Percentiles rank a stretch among this genome's conserved stretches.
phyloP scores from a whole-genome alignment of 352 stramenopile genomes.

The Vaucheria bursata region DNA sequence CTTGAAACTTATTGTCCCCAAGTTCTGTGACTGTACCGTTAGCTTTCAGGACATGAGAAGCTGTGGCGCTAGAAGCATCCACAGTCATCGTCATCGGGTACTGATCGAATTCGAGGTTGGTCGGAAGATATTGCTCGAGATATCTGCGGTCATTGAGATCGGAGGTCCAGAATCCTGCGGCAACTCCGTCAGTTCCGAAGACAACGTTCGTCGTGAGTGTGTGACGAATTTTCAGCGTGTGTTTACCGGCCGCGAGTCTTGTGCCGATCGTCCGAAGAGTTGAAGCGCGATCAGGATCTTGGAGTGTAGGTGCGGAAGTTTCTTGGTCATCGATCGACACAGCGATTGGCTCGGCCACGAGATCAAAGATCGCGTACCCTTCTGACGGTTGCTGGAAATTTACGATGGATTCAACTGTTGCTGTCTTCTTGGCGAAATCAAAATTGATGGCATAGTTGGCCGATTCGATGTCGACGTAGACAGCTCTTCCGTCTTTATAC shows the following conservation, averaged over 20 bases:
- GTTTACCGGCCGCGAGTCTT: not conserved
- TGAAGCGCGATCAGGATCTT: not conserved
- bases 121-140: not conserved
- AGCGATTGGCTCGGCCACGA: not conserved
- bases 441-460: not conserved
- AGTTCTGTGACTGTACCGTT: not conserved
- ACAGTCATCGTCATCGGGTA: not conserved
- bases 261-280: not conserved
- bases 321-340: not conserved
- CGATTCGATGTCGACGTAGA: not conserved
- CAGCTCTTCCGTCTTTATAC: not conserved
- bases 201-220: not conserved
- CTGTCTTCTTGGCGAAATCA: not conserved
- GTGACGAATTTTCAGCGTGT: not conserved
- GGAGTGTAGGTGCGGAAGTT: not conserved
- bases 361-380: not conserved
- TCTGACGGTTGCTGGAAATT: not conserved
- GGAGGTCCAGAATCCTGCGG: not conserved
- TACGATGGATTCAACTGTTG: not conserved
- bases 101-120: slow-evolving; percentile 1
- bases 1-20: not conserved
- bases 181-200: not conserved
- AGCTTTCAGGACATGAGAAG: not conserved
- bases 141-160: not conserved
- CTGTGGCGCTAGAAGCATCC: not conserved